A percentile compares a stretch with the other conserved stretches of the same genome.
These are phyloP conservation scores for Bipolaris sorokiniana DNA, from an alignment of 2,329 filamentous ascomycete species.

Conservation along the genomic window DNA sequence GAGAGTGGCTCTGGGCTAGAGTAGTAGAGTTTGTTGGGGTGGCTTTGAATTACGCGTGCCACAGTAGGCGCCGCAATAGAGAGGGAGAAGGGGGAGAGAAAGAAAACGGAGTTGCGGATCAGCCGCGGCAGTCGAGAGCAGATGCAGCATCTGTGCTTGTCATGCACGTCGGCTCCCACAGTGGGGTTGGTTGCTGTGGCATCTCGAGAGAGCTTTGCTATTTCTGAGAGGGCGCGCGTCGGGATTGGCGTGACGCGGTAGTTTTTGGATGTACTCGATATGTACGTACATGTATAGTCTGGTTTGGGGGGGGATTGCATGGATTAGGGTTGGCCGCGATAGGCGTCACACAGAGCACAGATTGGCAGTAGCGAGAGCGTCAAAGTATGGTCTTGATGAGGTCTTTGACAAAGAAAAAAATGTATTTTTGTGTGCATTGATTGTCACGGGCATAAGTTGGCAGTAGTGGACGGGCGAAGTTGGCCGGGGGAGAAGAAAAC, in stretches of 20 bases:
- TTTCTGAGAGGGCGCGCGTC: constrained; percentile 22
- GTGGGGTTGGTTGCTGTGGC: constrained; percentile 15
- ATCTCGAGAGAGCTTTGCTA: constrained; percentile 3
- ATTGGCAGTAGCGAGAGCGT: constrained; percentile 16
- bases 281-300: constrained; percentile 22
- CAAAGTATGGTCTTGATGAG: neutral
- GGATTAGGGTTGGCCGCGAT: constrained; percentile 20
- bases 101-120: constrained; percentile 19
- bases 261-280: too few species aligned
- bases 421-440: neutral
- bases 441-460: constrained; percentile 12
- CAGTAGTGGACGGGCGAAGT: constrained; percentile 23
- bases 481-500: constrained; percentile 14
- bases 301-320: too few species aligned
- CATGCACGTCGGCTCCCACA: constrained; percentile 16
- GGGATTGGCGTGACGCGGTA: neutral
- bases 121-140: constrained; percentile 28
- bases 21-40: constrained; percentile 13
- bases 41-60: constrained; percentile 28
- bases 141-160: constrained; percentile 12
- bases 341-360: constrained; percentile 37
- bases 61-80: constrained; percentile 29
- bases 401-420: neutral
- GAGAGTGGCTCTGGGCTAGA: constrained; percentile 14
- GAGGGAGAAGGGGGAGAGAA: constrained; percentile 3